These are phyloP conservation scores for Patellifolia procumbens DNA, from an alignment of 179 eudicot genomes.

Conservation along the genomic window DNA sequence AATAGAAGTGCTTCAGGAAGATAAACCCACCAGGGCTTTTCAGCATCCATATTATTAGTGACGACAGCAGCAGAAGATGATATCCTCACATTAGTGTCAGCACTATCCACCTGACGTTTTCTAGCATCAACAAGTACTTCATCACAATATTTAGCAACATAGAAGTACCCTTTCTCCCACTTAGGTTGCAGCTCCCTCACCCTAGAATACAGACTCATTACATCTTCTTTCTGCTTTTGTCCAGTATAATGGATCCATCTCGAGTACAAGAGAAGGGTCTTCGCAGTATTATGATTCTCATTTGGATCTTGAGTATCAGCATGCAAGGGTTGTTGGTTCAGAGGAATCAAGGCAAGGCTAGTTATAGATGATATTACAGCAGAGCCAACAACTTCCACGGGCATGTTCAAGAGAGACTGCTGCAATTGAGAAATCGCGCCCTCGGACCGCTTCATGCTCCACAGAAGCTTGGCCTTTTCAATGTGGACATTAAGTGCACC, in stretches of 20 bases:
- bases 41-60: slow-evolving; percentile 52
- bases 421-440: slow-evolving; percentile 96
- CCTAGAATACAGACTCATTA: slow-evolving; percentile 83
- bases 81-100: slow-evolving; percentile 50
- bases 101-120: slow-evolving; percentile 83
- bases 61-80: slow-evolving; percentile 41
- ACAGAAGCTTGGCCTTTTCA: slow-evolving; percentile 97
- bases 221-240: slow-evolving; percentile 97
- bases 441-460: slow-evolving; percentile 93
- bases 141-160: slow-evolving; percentile 93
- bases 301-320: slow-evolving; percentile 52
- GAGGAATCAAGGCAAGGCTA: slow-evolving; percentile 79
- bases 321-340: slow-evolving; percentile 54
- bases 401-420: slow-evolving; percentile 88
- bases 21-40: slow-evolving; percentile 79
- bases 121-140: slow-evolving; percentile 96
- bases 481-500: slow-evolving; percentile 89
- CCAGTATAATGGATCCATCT: slow-evolving; percentile 99
- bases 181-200: slow-evolving; percentile 93
- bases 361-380: slow-evolving; percentile 85
- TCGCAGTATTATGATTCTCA: slow-evolving; percentile 75
- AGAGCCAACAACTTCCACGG: slow-evolving; percentile 82
- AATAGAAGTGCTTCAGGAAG: slow-evolving; percentile 87
- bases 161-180: slow-evolving; percentile 99
- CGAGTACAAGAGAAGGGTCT: slow-evolving; percentile 85